Evolutionary conservation across 1,284 basidiomycete species (phyloP).

Genomic region (Polyporus tsugae): DNA sequence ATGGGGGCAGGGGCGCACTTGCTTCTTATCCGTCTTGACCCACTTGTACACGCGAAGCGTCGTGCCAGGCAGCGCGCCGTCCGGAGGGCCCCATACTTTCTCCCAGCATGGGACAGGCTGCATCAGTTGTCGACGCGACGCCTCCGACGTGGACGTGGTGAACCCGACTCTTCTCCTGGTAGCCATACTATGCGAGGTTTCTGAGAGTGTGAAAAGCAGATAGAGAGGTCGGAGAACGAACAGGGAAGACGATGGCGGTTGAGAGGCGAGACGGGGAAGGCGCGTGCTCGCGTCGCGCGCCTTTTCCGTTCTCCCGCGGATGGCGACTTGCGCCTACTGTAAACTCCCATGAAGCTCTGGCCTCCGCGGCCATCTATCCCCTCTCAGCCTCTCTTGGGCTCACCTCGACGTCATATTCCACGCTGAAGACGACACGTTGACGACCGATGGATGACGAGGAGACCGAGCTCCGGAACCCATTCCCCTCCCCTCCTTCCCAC

Average conservation of each 20-base stretch:
- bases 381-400: not conserved
- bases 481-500: slow-evolving; percentile 83
- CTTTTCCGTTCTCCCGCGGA: not conserved
- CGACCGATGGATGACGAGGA: slow-evolving; percentile 69
- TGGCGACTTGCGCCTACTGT: slow-evolving; percentile 5
- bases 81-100: slow-evolving; percentile 69
- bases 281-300: slow-evolving; percentile 22
- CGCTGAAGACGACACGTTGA: not conserved
- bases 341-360: slow-evolving; percentile 22
- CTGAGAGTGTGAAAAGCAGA: not conserved
- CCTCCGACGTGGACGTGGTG: slow-evolving; percentile 76
- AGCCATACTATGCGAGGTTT: slow-evolving; percentile 54
- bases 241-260: slow-evolving; percentile 9
- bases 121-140: slow-evolving; percentile 81
- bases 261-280: slow-evolving; percentile 10
- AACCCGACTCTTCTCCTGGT: slow-evolving; percentile 78
- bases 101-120: slow-evolving; percentile 84
- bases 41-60: slow-evolving; percentile 73
- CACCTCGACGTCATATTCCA: not conserved
- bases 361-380: slow-evolving; percentile 7
- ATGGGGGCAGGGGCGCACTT: slow-evolving; percentile 52
- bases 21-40: slow-evolving; percentile 77
- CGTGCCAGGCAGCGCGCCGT: slow-evolving; percentile 60
- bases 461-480: slow-evolving; percentile 80
- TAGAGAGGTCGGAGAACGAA: not conserved